Conservation (phyloP, 768 basidiomycete genomes). For the Trametes elegans region DNA sequence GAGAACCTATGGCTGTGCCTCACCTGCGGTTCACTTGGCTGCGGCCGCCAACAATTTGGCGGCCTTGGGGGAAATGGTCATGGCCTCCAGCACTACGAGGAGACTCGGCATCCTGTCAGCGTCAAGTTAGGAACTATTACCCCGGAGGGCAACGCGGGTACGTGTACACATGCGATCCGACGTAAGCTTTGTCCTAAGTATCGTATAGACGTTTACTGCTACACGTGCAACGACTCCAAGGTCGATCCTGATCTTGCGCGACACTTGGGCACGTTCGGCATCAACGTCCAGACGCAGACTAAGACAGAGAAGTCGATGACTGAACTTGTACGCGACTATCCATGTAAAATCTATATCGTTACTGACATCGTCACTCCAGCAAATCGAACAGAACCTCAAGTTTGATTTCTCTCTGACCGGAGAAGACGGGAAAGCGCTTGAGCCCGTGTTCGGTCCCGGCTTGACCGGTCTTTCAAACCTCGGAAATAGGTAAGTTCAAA, state of each 20-base stretch:
- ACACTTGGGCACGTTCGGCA: conserved; percentile 83
- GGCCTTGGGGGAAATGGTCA: conserved; percentile 87
- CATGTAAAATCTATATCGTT: not conserved
- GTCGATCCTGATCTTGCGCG: conserved; percentile 69
- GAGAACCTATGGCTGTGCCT: conserved; percentile 96
- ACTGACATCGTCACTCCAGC: conserved; percentile 43
- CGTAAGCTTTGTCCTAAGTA: too few relatives aligned
- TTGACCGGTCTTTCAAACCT: conserved; percentile 89
- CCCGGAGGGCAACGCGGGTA: conserved; percentile 88
- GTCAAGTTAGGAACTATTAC: conserved; percentile 98
- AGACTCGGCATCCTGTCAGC: conserved; percentile 72
- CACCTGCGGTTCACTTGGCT: conserved; percentile 85
- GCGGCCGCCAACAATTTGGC: conserved; percentile 84
- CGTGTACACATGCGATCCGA: too few relatives aligned
- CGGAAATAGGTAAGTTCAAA: conserved; percentile 69
- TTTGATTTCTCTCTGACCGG: conserved; percentile 92
- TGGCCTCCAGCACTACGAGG: conserved; percentile 73
- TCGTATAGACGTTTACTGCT: conserved; percentile 87
- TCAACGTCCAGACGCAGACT: conserved; percentile 73
- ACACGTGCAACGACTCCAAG: conserved; percentile 81
- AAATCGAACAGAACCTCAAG: conserved; percentile 94
- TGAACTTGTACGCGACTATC: conserved; percentile 62
- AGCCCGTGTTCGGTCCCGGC: conserved; percentile 86
- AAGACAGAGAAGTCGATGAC: conserved; percentile 99
- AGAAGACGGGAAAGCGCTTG: conserved; percentile 83